Evolutionary conservation across 305 asterid genomes (phyloP).

Genomic region (Andrographis paniculata): DNA sequence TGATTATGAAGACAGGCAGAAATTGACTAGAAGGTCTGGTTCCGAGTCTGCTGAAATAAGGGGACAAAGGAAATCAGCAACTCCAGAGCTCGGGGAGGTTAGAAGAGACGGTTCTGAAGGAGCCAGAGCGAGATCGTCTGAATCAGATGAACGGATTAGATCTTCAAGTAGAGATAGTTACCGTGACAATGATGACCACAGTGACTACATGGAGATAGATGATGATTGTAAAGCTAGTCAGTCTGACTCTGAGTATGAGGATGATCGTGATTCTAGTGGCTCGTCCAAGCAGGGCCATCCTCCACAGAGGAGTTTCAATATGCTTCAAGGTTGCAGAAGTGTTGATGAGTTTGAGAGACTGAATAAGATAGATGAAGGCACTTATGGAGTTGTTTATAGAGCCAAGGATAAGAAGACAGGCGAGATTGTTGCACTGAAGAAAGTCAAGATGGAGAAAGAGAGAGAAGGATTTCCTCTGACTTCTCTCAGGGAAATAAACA

Average conservation of each 20-base stretch:
- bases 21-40: constrained; percentile 26
- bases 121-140: constrained; percentile 35
- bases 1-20: constrained; percentile 38
- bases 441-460: constrained; percentile 94
- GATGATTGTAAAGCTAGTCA: constrained; percentile 38
- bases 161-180: constrained; percentile 63
- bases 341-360: constrained; percentile 83
- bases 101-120: constrained; percentile 42
- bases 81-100: constrained; percentile 50
- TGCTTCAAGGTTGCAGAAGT: constrained; percentile 95
- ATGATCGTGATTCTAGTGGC: constrained; percentile 37
- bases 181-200: constrained; percentile 30
- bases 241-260: constrained; percentile 53
- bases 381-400: constrained; percentile 86
- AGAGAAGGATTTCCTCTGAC: constrained; percentile 93
- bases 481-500: constrained; percentile 78
- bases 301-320: constrained; percentile 62
- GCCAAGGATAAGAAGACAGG: constrained; percentile 83
- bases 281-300: constrained; percentile 37
- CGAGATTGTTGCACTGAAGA: constrained; percentile 88
- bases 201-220: constrained; percentile 42
- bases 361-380: constrained; percentile 92
- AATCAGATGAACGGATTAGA: constrained; percentile 48
- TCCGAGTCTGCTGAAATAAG: constrained; percentile 34
- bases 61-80: constrained; percentile 28